Conservation (phyloP, 257 asterid species). For the Henckelia pumila region DNA sequence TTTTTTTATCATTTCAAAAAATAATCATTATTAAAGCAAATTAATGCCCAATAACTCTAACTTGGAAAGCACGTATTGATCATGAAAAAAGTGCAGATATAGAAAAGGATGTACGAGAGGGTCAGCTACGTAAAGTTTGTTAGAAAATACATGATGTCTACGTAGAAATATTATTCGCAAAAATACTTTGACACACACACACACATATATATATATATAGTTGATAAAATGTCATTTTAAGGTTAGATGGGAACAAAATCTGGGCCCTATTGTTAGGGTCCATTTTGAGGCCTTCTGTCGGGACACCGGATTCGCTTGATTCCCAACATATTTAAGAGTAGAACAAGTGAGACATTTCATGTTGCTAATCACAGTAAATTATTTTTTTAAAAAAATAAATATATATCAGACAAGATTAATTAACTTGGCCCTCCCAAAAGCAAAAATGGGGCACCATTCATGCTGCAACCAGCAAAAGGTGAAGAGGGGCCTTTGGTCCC, state of each 20-base stretch:
- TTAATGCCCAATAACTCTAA: neutral
- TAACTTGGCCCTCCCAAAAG: neutral
- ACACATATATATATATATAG: too few species aligned
- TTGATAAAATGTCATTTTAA: conserved; percentile 81
- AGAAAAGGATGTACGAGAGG: too few species aligned
- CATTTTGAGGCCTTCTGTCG: conserved; percentile 40
- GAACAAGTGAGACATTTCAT: neutral
- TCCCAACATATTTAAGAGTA: conserved; percentile 34
- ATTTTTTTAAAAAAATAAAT: neutral
- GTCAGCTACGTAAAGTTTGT: neutral
- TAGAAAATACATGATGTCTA: neutral
- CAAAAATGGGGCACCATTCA: conserved; percentile 81
- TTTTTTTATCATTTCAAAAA: too few species aligned
- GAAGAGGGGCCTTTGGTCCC: conserved; percentile 98
- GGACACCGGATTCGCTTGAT: conserved; percentile 16
- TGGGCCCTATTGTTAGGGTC: conserved; percentile 44
- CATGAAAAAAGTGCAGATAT: neutral
- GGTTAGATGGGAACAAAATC: conserved; percentile 72
- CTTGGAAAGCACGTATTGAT: neutral
- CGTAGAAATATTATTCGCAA: neutral
- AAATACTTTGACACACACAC: neutral
- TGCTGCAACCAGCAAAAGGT: conserved; percentile 99
- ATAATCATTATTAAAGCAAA: too few species aligned
- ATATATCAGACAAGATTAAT: neutral
- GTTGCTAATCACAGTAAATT: neutral